Conservation (phyloP, 805 yeast species). For the Suhomyces vadensis region DNA sequence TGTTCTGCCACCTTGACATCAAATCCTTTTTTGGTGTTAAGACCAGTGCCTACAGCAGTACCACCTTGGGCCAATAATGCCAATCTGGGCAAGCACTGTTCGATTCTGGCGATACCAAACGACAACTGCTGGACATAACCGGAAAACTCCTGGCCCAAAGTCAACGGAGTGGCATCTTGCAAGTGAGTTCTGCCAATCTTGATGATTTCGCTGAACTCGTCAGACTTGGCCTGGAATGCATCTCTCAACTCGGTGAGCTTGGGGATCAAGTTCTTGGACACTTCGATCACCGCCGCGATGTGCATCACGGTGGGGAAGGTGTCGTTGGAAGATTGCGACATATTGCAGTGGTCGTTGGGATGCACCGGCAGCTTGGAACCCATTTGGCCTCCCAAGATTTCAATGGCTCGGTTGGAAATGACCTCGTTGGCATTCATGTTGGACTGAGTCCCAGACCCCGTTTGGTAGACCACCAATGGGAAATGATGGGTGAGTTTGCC, state of each 20-base stretch:
- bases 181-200: conserved; percentile 44
- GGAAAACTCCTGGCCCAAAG: conserved; percentile 42
- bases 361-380: conserved; percentile 41
- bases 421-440: conserved; percentile 45
- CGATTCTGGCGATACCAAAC: conserved; percentile 35
- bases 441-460: conserved; percentile 43
- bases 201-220: conserved; percentile 36
- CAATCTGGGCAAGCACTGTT: conserved; percentile 34
- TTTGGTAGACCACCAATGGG: conserved; percentile 43
- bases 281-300: conserved; percentile 41
- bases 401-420: conserved; percentile 41
- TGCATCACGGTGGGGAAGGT: conserved; percentile 45
- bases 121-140: conserved; percentile 41
- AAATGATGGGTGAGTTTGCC: conserved; percentile 41
- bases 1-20: conserved; percentile 36
- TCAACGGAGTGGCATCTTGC: conserved; percentile 44
- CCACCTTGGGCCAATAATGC: conserved; percentile 41
- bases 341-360: conserved; percentile 42
- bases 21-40: conserved; percentile 39
- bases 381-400: conserved; percentile 37
- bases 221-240: conserved; percentile 29
- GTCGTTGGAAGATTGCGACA: conserved; percentile 42
- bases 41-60: conserved; percentile 44
- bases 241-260: conserved; percentile 36
- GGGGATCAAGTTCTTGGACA: conserved; percentile 30